Base-by-base conservation (phyloP, 345 rosid species). In the Salix purpurea region DNA sequence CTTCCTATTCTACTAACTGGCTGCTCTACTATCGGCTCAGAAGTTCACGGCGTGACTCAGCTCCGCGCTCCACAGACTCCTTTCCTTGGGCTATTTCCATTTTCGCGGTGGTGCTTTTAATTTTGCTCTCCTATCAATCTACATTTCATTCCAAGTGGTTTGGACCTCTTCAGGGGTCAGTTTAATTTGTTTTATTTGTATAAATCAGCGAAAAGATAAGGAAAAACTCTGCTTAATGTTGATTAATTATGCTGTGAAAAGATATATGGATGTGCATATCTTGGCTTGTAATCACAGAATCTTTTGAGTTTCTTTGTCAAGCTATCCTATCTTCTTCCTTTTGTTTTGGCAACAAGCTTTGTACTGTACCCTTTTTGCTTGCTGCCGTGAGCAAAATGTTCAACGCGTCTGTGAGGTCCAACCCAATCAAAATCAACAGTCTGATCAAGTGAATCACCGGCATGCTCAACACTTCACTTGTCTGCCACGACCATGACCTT, bases 81-180 rank as follows among this genome's bases (percentile, higher is more conserved):
- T 78, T 70, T 0, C 88, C 93, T 2, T 88, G 88, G 89, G 86
- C 86, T 8, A 71, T 88, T 54, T 88, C 87, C 30, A 19, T 82
- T 50, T 48, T 87, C 40, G 67, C 88, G 65, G 78, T 69, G 54
- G 30, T 90, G 68, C 77, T 90, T 54, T 48, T 90, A 46, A 77
- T 82, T 68, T 65, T 88, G 83, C 67, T 88, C 46, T 88, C 88
- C 73, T 85, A 85, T 50, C 91, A 83, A 73, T 85, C 90, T 76
- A 84, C 87, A 1, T 85, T 90, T 75, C 89, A 87, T 64, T 84
- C 89, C 40, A 85, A 77, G 68, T 90, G 93, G 90, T 83, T 84
- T 75, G 87, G 86, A 10, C 79, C 84, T 42, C 72, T 80, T 7
- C 40, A 82, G 76, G 81, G 79, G 75, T 80, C 77, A 6, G 32